These are phyloP conservation scores for Roridomyces roridus DNA, from an alignment of 768 basidiomycete species.

Conservation along the genomic window DNA sequence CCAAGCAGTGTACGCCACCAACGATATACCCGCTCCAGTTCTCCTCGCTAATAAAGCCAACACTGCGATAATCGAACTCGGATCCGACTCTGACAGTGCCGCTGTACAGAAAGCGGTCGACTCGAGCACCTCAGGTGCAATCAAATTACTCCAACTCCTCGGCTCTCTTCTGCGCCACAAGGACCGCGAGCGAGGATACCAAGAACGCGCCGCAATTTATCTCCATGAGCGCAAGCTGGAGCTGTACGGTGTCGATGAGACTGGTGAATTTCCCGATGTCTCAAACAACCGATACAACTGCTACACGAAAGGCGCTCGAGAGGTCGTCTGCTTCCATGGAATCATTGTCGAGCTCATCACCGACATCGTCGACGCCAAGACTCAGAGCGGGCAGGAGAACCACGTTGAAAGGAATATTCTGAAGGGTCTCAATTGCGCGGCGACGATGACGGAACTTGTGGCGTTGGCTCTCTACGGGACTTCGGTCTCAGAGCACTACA, in stretches of 20 bases:
- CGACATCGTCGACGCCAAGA: conserved; percentile 20
- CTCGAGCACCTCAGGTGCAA: conserved; percentile 28
- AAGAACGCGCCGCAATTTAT: conserved; percentile 17
- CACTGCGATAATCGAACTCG: conserved; percentile 21
- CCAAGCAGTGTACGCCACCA: conserved; percentile 14
- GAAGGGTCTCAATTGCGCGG: conserved; percentile 26
- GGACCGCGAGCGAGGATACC: conserved; percentile 35
- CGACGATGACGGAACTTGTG: conserved; percentile 29
- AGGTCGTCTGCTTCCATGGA: conserved; percentile 5
- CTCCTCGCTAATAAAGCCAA: conserved; percentile 35
- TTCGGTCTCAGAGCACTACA: conserved; percentile 32
- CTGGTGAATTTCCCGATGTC: conserved; percentile 28
- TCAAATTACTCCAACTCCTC: conserved; percentile 28
- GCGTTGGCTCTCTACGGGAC: conserved; percentile 27
- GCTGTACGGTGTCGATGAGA: conserved; percentile 1
- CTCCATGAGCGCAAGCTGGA: conserved; percentile 17
- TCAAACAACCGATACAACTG: conserved; percentile 26
- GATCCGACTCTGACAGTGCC: not conserved
- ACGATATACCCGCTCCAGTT: conserved; percentile 24
- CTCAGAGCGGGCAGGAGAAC: conserved; percentile 21
- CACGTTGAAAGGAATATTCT: conserved; percentile 31
- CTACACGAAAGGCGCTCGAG: conserved; percentile 6
- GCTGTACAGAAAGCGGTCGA: conserved; percentile 25
- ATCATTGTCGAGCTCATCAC: conserved; percentile 7
- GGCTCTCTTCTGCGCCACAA: conserved; percentile 35